Evolutionary conservation across 2,329 filamentous ascomycete genomes (phyloP).

Genomic region (Coleophoma crateriformis): DNA sequence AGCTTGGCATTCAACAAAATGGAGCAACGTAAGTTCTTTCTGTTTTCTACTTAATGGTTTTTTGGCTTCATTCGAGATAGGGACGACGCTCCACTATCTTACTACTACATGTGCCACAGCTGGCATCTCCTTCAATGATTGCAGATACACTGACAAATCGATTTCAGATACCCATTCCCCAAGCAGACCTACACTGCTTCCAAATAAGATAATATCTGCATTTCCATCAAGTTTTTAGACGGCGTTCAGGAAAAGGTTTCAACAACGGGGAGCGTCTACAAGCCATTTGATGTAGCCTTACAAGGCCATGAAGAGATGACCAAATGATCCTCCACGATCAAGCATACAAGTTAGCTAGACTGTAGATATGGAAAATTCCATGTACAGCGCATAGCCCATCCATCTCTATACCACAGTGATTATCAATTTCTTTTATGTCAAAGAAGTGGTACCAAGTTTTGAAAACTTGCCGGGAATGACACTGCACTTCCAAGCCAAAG

Average conservation of each 20-base stretch:
- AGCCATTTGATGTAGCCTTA: slow-evolving; percentile 18
- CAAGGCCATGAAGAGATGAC: slow-evolving; percentile 19
- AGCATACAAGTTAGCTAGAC: slow-evolving; percentile 19
- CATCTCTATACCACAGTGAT: not conserved
- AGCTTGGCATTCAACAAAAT: slow-evolving; percentile 88
- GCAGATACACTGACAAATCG: slow-evolving; percentile 9
- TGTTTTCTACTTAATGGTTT: not conserved
- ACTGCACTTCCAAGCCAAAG: not conserved
- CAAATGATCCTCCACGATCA: slow-evolving; percentile 30
- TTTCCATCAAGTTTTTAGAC: slow-evolving; percentile 30
- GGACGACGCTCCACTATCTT: too few species aligned
- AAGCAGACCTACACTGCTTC: slow-evolving; percentile 67
- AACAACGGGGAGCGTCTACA: slow-evolving; percentile 40
- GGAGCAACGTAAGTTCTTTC: slow-evolving; percentile 78
- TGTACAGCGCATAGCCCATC: not conserved
- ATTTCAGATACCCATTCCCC: slow-evolving; percentile 68
- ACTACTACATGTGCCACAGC: not conserved
- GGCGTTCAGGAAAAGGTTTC: slow-evolving; percentile 48
- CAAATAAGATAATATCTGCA: slow-evolving; percentile 22
- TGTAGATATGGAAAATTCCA: slow-evolving; percentile 17
- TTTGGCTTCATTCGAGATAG: too few species aligned
- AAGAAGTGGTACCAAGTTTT: too few species aligned
- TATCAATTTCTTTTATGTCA: not conserved
- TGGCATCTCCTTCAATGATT: not conserved
- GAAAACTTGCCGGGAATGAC: too few species aligned